Base-by-base conservation (phyloP, 2,329 filamentous ascomycete genomes). In the Helotiales sp. region DNA sequence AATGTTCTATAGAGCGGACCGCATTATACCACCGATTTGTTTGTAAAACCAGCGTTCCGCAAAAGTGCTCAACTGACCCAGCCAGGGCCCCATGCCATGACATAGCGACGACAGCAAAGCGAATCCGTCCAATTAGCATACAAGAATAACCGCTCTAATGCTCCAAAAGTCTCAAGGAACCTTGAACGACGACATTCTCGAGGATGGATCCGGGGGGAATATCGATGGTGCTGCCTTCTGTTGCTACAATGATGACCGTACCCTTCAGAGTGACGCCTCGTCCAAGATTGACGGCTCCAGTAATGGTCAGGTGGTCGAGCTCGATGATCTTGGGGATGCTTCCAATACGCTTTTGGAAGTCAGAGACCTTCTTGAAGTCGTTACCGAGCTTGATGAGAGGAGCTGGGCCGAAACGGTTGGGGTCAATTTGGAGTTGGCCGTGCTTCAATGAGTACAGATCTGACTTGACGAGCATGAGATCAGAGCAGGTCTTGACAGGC, bases 361-460 rank as follows among this genome's bases (percentile, higher is more conserved):
- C 96, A 1, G 95, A 98, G 45, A 99, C 96, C 90, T 99, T 99
- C 91, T 99, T 99, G 89, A 99, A 99, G 87, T 99, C 96, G 77
- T 89, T 90, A 76, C 96, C 96, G 63, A 99, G 91, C 91, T 99
- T 99, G 87, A 99, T 99, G 75, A 99, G 87, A 65, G 96, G 96
- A 58, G 96, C 95, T 75, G 96, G 94, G 73, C 96, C 96, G 81
- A 99, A 98, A 74, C 96, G 93, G 85, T 90, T 94, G 74, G 93
- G 90, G 87, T 97, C 97, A 84, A 99, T 97, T 79, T 97, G 89
- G 73, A 99, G 89, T 86, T 98, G 95, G 74, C 96, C 96, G 84
- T 99, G 96, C 89, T 97, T 96, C 75, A 99, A 89, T 10, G 93
- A 97, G 89, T 99, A 99, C 69, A 99, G 88, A 79, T 99, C 96